Conservation (phyloP, 495 filamentous ascomycete species). For the Aspergillus coremiiformis region DNA sequence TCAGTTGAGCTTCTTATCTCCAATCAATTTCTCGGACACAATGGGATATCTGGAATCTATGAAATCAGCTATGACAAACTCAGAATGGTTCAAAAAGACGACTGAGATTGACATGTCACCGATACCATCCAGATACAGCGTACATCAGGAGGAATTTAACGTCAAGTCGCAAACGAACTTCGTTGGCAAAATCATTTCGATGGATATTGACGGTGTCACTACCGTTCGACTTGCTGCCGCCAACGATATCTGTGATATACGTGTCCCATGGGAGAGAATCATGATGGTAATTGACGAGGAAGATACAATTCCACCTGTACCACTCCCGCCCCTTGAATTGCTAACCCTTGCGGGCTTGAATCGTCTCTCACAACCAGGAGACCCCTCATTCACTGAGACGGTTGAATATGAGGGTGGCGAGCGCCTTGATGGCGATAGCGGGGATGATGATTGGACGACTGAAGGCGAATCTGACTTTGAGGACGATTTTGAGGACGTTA, state of each 20-base stretch:
- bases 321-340: not conserved
- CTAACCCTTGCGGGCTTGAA: not conserved
- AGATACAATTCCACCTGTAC: constrained; percentile 6
- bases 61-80: constrained; percentile 8
- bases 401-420: constrained; percentile 34
- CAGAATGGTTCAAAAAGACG: constrained; percentile 20
- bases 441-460: constrained; percentile 29
- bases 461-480: constrained; percentile 11
- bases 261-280: constrained; percentile 39
- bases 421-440: constrained; percentile 25
- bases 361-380: not conserved
- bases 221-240: constrained; percentile 46
- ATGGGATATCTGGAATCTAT: constrained; percentile 11
- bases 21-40: constrained; percentile 6
- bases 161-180: constrained; percentile 29
- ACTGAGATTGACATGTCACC: constrained; percentile 11
- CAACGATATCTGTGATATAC: constrained; percentile 41
- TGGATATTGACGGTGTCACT: constrained; percentile 45
- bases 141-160: constrained; percentile 6
- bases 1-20: constrained; percentile 8
- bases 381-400: constrained; percentile 6
- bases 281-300: constrained; percentile 30
- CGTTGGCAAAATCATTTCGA: constrained; percentile 50
- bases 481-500: not conserved
- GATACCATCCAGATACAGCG: constrained; percentile 11